Evolutionary conservation across 306 rosid species (phyloP).

Genomic region (Vigna nakashimae): DNA sequence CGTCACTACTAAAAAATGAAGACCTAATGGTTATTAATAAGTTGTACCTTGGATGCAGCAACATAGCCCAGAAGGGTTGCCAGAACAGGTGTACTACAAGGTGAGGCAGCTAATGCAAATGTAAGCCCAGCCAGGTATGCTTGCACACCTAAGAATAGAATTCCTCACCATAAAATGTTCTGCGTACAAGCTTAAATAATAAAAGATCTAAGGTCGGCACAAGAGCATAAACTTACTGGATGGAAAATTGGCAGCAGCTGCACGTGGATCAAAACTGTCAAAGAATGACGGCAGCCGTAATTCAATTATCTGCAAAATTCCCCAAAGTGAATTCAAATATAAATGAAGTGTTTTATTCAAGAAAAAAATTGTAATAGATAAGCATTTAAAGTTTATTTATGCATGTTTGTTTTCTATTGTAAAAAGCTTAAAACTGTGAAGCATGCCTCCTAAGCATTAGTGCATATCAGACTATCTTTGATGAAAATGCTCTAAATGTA

Average conservation of each 20-base stretch:
- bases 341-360: neutral
- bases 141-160: constrained; percentile 73
- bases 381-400: neutral
- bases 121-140: constrained; percentile 98
- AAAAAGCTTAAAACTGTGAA: constrained; percentile 2
- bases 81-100: constrained; percentile 94
- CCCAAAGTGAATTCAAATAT: constrained; percentile 35
- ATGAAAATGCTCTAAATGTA: constrained; percentile 4
- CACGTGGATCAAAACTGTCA: constrained; percentile 87
- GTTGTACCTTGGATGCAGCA: constrained; percentile 89
- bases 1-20: constrained; percentile 33
- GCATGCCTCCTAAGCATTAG: neutral
- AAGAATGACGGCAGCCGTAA: constrained; percentile 86
- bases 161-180: constrained; percentile 35
- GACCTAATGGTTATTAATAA: constrained; percentile 24
- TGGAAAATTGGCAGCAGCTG: constrained; percentile 90
- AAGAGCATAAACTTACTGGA: constrained; percentile 64
- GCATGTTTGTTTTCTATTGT: constrained; percentile 1
- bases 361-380: neutral
- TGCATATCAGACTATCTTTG: constrained; percentile 12
- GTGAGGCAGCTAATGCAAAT: constrained; percentile 97
- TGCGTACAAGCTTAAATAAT: constrained; percentile 18
- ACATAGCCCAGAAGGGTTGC: constrained; percentile 89
- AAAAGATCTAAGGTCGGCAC: neutral
- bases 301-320: constrained; percentile 75